Base-by-base conservation (phyloP, 2,329 filamentous ascomycete genomes). In the Fragosphaeria purpurea region DNA sequence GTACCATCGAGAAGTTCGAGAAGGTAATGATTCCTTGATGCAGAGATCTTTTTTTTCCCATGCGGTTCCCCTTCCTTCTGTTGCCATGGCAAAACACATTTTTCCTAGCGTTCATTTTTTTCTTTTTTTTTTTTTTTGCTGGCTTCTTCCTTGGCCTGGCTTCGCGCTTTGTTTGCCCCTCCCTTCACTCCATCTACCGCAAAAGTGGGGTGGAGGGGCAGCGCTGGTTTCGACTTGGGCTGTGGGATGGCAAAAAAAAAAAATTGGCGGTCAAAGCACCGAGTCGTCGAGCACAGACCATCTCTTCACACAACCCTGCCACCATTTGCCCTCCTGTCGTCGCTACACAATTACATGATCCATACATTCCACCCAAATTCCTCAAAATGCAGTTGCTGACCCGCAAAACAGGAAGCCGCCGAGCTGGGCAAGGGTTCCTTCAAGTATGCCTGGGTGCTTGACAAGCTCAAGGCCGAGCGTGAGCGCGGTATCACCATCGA, bases 1-100 rank as follows among this genome's bases (percentile, higher is more conserved):
- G 93, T 89, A 97, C 91, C 76, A 98, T 98, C 73, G 93, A 98
- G 86, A 98, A 98, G 87, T 98, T 98, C 85, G 93, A 98, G 90
- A 98, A 98, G 88, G 89, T 94, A 76, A 72, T 82, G 6, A 35
- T 39, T 32, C 10, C 32, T 30, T 12, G 22, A 30, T 10, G 41
- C 41, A 43, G 22, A 41, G 5, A 34, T 6, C 35, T 12, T 32
- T 40, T 33, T 46, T 34, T 43, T 50, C 46, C 50, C 50, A 39
- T 33, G 51, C 52, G 51, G 48, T 53, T 50, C 41, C 41, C 30
- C 55, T 55, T n/a, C 13, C 30, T 45, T 12, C 55, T 59, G 56
- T 60, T 54, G 43, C 42, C 44, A 8, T 42, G 46, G 22, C 37
- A 41, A 40, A 42, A 32, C 30, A 54, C 52, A 54, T 55, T 57